Conservation (phyloP, 2,329 filamentous ascomycete species). For the Ceratocystis harringtonii region DNA sequence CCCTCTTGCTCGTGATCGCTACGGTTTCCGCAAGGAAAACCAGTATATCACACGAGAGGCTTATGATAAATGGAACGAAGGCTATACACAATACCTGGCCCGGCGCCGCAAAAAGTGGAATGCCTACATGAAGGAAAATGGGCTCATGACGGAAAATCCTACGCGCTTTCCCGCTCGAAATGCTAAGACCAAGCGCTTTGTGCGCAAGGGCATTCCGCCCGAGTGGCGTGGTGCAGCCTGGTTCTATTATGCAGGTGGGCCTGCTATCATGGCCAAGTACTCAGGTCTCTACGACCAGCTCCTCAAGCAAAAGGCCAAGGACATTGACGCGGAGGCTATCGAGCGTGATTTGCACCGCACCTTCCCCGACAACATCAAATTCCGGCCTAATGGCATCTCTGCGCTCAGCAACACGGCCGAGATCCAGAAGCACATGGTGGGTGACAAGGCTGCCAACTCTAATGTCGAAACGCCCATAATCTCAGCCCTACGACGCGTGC, state of each 20-base stretch:
- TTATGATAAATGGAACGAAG: slow-evolving; percentile 67
- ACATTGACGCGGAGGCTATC: slow-evolving; percentile 72
- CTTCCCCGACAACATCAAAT: slow-evolving; percentile 84
- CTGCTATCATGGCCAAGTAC: slow-evolving; percentile 60
- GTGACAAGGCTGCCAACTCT: slow-evolving; percentile 28
- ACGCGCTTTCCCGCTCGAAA: slow-evolving; percentile 65
- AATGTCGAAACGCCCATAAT: slow-evolving; percentile 42
- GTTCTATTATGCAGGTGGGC: slow-evolving; percentile 91
- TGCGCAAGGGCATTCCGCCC: slow-evolving; percentile 84
- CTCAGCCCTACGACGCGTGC: slow-evolving; percentile 63
- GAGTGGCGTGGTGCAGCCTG: slow-evolving; percentile 91
- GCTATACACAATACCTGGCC: slow-evolving; percentile 60
- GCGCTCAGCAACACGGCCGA: slow-evolving; percentile 25
- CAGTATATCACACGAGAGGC: slow-evolving; percentile 61
- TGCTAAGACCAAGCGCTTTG: slow-evolving; percentile 74
- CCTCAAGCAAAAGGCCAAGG: slow-evolving; percentile 47
- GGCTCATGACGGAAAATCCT: slow-evolving; percentile 55
- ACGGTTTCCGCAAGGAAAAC: slow-evolving; percentile 81
- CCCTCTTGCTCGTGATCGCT: slow-evolving; percentile 52
- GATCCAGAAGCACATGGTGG: slow-evolving; percentile 26
- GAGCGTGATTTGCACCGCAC: slow-evolving; percentile 87
- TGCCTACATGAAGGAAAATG: slow-evolving; percentile 58
- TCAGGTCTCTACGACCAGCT: slow-evolving; percentile 62
- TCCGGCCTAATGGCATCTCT: slow-evolving; percentile 48
- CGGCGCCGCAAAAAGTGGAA: slow-evolving; percentile 72